Conservation (phyloP, 164 flowering plant species). For the Chimonanthus salicifolius region DNA sequence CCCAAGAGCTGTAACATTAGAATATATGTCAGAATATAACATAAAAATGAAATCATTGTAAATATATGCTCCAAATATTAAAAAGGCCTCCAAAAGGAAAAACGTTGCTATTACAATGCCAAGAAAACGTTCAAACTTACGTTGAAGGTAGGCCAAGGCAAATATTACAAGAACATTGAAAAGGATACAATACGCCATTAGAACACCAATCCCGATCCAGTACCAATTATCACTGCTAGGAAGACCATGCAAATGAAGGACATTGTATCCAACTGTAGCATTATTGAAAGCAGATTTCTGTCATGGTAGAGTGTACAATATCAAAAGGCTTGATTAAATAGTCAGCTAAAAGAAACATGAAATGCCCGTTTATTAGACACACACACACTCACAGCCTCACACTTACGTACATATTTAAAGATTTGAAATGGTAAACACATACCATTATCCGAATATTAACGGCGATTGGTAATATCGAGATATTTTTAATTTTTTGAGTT, state of each 20-base stretch:
- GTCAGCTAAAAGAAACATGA: background rate
- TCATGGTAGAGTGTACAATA: constrained; percentile 1
- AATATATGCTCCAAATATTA: background rate
- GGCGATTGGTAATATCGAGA: too few species aligned
- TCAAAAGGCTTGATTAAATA: background rate
- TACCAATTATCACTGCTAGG: constrained; percentile 59
- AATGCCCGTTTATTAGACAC: too few species aligned
- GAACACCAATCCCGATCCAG: constrained; percentile 72
- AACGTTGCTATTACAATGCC: background rate
- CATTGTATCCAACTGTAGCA: constrained; percentile 44
- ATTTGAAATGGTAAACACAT: too few species aligned
- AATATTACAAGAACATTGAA: constrained; percentile 57
- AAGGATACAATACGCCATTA: constrained; percentile 44
- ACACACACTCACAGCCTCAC: too few species aligned
- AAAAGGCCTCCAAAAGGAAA: background rate
- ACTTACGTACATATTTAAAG: too few species aligned
- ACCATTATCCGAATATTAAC: background rate
- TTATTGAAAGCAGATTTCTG: constrained; percentile 45
- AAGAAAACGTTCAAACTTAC: constrained; percentile 39
- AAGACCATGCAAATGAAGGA: constrained; percentile 47
- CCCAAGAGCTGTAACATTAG: constrained; percentile 40
- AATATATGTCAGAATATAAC: background rate
- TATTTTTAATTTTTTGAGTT: too few species aligned
- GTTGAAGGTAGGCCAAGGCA: constrained; percentile 63
- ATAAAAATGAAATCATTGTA: background rate